Base-by-base conservation (phyloP, 129 eudicot species). In the Erigeron canadensis region DNA sequence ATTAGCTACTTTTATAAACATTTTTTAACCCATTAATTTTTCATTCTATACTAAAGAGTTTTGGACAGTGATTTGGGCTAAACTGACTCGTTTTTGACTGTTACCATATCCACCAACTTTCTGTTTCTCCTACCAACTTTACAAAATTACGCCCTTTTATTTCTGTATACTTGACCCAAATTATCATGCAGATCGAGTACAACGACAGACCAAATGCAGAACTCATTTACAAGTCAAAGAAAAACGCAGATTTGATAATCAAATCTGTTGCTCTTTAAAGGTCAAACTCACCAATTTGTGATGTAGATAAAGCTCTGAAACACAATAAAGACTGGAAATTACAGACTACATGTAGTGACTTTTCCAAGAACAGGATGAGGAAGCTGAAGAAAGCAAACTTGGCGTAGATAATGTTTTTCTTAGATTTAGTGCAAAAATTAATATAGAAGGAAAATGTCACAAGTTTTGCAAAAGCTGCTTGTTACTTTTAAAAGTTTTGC, bases 131-230 rank as follows among this genome's bases (percentile, higher is more conserved):
- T 60, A 34, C 39, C 65, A 63, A 64, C 3, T 45, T 75, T 54
- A 28, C 43, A 37, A 22, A 9, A 7, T n/a, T 5, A 72, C 61
- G 8, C 19, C 37, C 4, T 45, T 21, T 2, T 57, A 43, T 59
- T n/a, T 48, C 1, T 28, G 39, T 16, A 41, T 70, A 15, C 39
- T 28, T 70, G 67, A 63, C 67, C 13, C 15, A 17, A 64, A 43
- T 78, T 81, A 70, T 63, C 69, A 37, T 81, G 80, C 90, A 94
- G 98, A 81, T 94, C 10, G 87, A 80, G 22, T 77, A 87, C 79
- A 94, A 94, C 74, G 99, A 94, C 80, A 82, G 90, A 54, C 99
- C 96, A 6, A 94, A 94, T 73, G 99, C 99, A 18, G 91, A 94
- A 79, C 95, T 90, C 76, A 76, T 94, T 71, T 77, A 50, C 66